Evolutionary conservation across 2,329 filamentous ascomycete species (phyloP).

Genomic region (Scedosporium minutisporum): DNA sequence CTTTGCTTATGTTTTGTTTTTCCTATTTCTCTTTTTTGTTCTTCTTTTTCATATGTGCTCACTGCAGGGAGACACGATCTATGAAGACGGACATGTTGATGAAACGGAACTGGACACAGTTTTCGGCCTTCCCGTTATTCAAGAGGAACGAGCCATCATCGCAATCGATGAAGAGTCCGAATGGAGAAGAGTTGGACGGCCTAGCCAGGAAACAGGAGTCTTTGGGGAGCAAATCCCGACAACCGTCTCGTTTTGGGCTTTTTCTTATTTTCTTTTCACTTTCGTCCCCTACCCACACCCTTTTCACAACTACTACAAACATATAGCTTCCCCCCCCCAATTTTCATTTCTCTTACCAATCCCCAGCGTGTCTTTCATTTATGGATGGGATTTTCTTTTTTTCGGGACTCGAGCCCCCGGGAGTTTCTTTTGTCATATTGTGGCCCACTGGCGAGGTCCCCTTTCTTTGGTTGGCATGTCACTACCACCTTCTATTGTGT

Average conservation of each 20-base stretch:
- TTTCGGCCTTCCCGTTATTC: no score
- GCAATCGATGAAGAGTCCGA: background rate
- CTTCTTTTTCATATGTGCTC: background rate
- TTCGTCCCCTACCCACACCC: background rate
- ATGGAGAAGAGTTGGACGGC: constrained; percentile 1
- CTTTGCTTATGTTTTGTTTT: background rate
- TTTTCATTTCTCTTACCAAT: background rate
- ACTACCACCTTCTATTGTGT: background rate
- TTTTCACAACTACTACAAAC: background rate
- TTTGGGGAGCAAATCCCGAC: background rate
- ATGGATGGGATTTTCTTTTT: background rate
- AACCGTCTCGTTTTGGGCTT: background rate
- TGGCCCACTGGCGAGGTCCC: background rate
- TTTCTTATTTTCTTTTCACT: background rate
- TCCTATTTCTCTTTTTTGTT: background rate
- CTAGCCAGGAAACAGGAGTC: constrained; percentile 13
- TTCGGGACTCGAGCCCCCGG: background rate
- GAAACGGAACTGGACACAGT: background rate
- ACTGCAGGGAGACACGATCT: background rate
- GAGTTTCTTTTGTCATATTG: background rate
- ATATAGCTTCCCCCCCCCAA: no score
- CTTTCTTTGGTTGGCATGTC: background rate
- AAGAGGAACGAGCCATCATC: background rate
- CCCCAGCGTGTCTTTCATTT: background rate
- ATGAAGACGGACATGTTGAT: background rate